Conservation (phyloP, 129 eudicot species). For the Flaveria brownii region DNA sequence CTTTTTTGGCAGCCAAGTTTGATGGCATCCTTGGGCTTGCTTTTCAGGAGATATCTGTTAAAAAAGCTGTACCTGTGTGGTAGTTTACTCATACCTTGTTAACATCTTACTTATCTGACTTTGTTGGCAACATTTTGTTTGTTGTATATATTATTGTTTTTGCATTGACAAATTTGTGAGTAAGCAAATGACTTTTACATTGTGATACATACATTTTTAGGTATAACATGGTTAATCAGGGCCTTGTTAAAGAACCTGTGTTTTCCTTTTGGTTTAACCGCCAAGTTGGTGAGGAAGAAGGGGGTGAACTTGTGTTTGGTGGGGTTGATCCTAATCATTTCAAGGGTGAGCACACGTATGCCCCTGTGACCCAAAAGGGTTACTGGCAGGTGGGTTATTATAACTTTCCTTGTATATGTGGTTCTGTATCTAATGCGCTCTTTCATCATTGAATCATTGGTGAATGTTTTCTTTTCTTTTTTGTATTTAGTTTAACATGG, state of each 20-base stretch:
- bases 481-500: constrained; percentile 88
- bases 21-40: constrained; percentile 97
- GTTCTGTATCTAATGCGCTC: constrained; percentile 18
- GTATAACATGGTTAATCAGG: constrained; percentile 94
- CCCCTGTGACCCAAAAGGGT: constrained; percentile 88
- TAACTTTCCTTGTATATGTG: not conserved
- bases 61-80: constrained; percentile 84
- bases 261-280: constrained; percentile 98
- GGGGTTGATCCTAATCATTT: constrained; percentile 90
- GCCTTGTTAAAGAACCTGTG: constrained; percentile 75
- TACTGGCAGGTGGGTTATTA: constrained; percentile 81
- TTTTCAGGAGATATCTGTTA: constrained; percentile 83
- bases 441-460: constrained; percentile 5
- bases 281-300: constrained; percentile 66
- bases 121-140: constrained; percentile 14
- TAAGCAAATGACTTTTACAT: not conserved
- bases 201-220: constrained; percentile 36
- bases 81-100: constrained; percentile 25
- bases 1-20: constrained; percentile 89
- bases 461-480: constrained; percentile 19
- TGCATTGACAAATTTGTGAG: not conserved
- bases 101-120: not conserved
- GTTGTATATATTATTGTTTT: not conserved
- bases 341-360: constrained; percentile 85
- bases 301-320: constrained; percentile 93